phyloP scores from a whole-genome alignment of 331 rosid genomes.

The Stylosanthes scabra region DNA sequence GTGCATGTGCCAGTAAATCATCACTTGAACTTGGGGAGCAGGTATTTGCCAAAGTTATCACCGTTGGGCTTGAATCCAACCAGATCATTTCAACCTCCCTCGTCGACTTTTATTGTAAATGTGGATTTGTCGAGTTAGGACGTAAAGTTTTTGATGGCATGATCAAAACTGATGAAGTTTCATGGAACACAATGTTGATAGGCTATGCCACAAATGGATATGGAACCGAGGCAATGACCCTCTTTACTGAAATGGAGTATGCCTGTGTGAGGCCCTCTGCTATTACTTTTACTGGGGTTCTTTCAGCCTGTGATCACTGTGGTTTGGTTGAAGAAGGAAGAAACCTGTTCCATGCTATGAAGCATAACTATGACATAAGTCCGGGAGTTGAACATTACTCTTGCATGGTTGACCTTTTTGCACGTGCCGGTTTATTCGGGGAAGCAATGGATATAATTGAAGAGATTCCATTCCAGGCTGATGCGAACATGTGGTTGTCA shows the following conservation, averaged over 20 bases:
- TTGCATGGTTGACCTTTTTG: conserved; percentile 75
- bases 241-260: conserved; percentile 65
- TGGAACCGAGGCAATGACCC: conserved; percentile 70
- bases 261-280: conserved; percentile 61
- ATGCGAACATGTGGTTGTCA: conserved; percentile 72
- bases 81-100: conserved; percentile 68
- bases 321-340: conserved; percentile 81
- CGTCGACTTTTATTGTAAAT: conserved; percentile 83
- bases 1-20: conserved; percentile 76
- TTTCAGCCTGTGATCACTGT: conserved; percentile 83
- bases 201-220: conserved; percentile 89
- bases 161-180: conserved; percentile 63
- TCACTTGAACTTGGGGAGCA: conserved; percentile 78
- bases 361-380: conserved; percentile 53
- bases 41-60: conserved; percentile 63
- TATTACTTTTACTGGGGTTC: conserved; percentile 70
- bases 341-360: conserved; percentile 63
- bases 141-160: conserved; percentile 59
- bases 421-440: conserved; percentile 70
- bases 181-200: conserved; percentile 89
- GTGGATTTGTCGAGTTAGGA: conserved; percentile 70
- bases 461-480: conserved; percentile 71
- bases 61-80: conserved; percentile 68
- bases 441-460: conserved; percentile 70
- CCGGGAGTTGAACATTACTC: conserved; percentile 73